Conservation (phyloP, 495 filamentous ascomycete species). For the Evernia prunastri region DNA sequence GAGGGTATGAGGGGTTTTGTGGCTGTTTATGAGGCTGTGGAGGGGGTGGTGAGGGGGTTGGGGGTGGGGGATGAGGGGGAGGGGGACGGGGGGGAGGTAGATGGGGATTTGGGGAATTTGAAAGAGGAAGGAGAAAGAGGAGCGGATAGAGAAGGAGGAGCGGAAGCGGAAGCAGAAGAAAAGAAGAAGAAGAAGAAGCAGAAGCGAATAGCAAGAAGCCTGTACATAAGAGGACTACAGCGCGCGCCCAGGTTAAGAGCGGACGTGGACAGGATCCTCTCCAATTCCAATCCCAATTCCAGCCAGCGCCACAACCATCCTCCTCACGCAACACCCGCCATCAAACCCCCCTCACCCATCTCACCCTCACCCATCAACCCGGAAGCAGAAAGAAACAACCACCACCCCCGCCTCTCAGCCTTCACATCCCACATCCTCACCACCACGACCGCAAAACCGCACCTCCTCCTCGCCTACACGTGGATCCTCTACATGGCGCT, state of each 20-base stretch:
- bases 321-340: no score
- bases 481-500: conserved; percentile 58
- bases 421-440: conserved; percentile 33
- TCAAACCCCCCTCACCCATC: no score
- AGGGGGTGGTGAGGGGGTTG: conserved; percentile 1
- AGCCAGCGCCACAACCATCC: no score
- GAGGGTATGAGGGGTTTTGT: conserved; percentile 40
- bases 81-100: no score
- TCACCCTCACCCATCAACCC: no score
- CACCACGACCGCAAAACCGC: conserved; percentile 36
- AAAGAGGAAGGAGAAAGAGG: no score
- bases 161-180: no score
- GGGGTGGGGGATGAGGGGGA: neutral
- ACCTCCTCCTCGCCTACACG: conserved; percentile 48
- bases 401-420: conserved; percentile 1
- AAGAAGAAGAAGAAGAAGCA: no score
- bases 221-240: conserved; percentile 19
- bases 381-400: neutral
- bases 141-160: no score
- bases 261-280: conserved; percentile 25
- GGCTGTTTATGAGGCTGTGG: conserved; percentile 40
- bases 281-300: no score
- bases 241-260: conserved; percentile 20
- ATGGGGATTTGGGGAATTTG: no score
- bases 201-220: no score